A percentile compares a stretch with the other conserved stretches of the same genome.
Evolutionary conservation across 805 yeast genomes (phyloP).

Genomic region (Metschnikowia reukaufii): DNA sequence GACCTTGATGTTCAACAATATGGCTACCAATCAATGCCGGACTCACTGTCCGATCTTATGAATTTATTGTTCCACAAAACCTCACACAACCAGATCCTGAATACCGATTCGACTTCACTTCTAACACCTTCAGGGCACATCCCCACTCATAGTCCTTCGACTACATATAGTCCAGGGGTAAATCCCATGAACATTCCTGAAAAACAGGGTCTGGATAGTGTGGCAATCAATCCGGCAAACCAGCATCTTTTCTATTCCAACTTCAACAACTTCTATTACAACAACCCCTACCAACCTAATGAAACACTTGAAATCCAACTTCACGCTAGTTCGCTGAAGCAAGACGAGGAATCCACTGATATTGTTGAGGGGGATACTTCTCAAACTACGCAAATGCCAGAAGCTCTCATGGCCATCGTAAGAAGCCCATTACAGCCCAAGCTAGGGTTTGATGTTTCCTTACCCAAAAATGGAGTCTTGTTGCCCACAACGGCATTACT

Average conservation of each 20-base stretch:
- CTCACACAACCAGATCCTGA: constrained; percentile 18
- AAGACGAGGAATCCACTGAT: constrained; percentile 34
- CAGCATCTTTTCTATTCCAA: constrained; percentile 40
- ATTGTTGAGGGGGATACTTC: constrained; percentile 34
- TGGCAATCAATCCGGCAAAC: constrained; percentile 33
- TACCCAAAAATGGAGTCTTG: constrained; percentile 25
- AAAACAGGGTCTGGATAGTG: constrained; percentile 12
- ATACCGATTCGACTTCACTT: neutral
- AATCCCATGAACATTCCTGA: constrained; percentile 8
- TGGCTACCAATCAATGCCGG: constrained; percentile 15
- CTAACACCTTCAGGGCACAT: neutral
- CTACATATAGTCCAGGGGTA: constrained; percentile 4
- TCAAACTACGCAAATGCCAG: constrained; percentile 49
- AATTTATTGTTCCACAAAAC: constrained; percentile 54
- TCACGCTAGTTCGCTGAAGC: constrained; percentile 37
- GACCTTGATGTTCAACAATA: constrained; percentile 43
- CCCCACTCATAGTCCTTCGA: constrained; percentile 1
- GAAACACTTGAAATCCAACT: constrained; percentile 43
- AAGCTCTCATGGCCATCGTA: constrained; percentile 52
- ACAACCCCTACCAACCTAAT: constrained; percentile 39
- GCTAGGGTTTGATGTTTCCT: constrained; percentile 42
- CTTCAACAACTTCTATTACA: constrained; percentile 39
- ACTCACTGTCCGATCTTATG: constrained; percentile 45
- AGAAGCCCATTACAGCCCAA: constrained; percentile 39
- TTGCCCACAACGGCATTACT: constrained; percentile 62